Percentiles rank a stretch among this genome's conserved stretches.
Conservation (phyloP, 2,329 filamentous ascomycete genomes). For the Hymenoscyphus scutula region DNA sequence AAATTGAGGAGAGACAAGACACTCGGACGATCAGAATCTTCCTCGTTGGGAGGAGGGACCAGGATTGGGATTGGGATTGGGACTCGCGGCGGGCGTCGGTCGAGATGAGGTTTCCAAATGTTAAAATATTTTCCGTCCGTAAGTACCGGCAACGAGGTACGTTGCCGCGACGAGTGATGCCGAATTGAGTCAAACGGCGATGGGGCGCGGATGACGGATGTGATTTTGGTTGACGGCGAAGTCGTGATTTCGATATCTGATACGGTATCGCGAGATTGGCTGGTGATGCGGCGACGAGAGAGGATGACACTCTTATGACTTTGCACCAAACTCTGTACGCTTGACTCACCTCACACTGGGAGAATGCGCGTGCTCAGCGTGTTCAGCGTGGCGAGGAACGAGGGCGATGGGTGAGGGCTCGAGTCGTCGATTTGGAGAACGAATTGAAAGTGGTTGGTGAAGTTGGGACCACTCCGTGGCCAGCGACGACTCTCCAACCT, state of each 20-base stretch:
- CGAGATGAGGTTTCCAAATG: neutral
- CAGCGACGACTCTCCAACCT: neutral
- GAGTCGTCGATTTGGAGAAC: neutral
- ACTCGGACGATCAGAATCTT: constrained; percentile 12
- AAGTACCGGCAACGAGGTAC: constrained; percentile 4
- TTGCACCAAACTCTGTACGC: neutral
- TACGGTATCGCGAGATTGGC: neutral
- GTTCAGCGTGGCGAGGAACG: neutral
- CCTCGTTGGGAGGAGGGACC: constrained; percentile 2
- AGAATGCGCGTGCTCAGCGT: neutral
- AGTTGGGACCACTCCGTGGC: neutral
- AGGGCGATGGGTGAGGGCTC: neutral
- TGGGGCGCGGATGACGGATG: constrained; percentile 1
- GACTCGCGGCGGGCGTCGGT: neutral
- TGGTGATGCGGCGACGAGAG: neutral
- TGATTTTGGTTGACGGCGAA: neutral
- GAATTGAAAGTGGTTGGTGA: neutral
- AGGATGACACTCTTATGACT: neutral
- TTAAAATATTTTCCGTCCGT: neutral
- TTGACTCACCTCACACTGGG: constrained; percentile 3
- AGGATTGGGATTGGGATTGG: neutral
- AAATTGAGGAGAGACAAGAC: constrained; percentile 12
- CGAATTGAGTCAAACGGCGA: neutral
- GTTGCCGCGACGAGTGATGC: constrained; percentile 1
- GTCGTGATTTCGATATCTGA: neutral